phyloP scores from a whole-genome alignment of 2,329 filamentous ascomycete genomes.

The Calonectria hawksworthii region DNA sequence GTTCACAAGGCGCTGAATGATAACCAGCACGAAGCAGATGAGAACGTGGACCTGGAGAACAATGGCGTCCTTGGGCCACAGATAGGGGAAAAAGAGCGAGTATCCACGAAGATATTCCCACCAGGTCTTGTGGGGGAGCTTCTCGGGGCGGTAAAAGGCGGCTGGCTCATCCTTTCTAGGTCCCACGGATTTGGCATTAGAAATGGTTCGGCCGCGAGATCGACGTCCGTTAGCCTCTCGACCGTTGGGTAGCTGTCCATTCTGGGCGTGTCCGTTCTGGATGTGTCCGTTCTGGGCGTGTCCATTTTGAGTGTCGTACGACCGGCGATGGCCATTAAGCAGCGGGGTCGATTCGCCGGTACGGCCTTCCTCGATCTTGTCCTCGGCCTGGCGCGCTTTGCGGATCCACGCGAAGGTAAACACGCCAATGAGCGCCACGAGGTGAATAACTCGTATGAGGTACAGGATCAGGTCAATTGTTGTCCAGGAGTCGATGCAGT shows the following conservation, averaged over 20 bases:
- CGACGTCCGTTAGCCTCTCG: constrained; percentile 48
- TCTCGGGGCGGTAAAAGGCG: constrained; percentile 91
- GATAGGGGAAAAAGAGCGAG: constrained; percentile 93
- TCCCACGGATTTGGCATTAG: constrained; percentile 53
- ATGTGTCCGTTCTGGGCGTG: constrained; percentile 49
- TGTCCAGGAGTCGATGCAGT: constrained; percentile 56
- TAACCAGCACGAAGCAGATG: constrained; percentile 84
- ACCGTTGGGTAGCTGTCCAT: constrained; percentile 39
- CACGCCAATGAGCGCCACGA: constrained; percentile 71
- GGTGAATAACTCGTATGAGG: constrained; percentile 75
- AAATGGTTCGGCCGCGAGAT: constrained; percentile 53
- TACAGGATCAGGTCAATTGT: constrained; percentile 75
- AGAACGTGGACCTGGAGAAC: constrained; percentile 84
- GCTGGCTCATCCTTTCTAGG: constrained; percentile 72
- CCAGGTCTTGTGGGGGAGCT: constrained; percentile 90
- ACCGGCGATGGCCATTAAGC: constrained; percentile 60
- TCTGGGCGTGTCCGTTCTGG: constrained; percentile 49
- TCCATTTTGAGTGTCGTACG: constrained; percentile 53
- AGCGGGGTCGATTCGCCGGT: constrained; percentile 74
- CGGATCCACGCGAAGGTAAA: constrained; percentile 58
- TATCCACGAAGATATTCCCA: constrained; percentile 96
- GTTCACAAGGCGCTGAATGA: constrained; percentile 87
- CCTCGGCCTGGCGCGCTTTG: constrained; percentile 55
- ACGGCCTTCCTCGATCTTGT: constrained; percentile 56
- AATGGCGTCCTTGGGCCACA: constrained; percentile 88